A percentile compares a stretch with the other conserved stretches of the same genome.
Conservation (phyloP, 1,284 basidiomycete genomes). For the Sutorius eximius region DNA sequence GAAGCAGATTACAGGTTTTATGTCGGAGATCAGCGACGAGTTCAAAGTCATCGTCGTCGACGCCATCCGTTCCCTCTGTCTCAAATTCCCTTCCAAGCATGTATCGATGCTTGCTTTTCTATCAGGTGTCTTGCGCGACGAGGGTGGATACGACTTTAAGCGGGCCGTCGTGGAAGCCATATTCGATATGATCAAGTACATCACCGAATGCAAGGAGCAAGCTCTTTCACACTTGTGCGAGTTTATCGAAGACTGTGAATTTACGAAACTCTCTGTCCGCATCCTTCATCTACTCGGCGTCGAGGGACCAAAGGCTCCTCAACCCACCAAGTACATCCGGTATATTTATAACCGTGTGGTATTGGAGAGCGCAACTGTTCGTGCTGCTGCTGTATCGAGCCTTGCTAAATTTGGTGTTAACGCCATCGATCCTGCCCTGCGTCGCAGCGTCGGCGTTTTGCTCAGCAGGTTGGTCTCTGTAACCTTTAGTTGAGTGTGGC, state of each 20-base stretch:
- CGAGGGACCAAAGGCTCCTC: slow-evolving; percentile 93
- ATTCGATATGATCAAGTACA: slow-evolving; percentile 99
- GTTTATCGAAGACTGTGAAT: slow-evolving; percentile 99
- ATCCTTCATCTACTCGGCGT: slow-evolving; percentile 94
- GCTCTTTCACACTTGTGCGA: slow-evolving; percentile 99
- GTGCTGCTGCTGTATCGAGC: slow-evolving; percentile 93
- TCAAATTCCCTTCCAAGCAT: slow-evolving; percentile 99
- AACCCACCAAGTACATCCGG: slow-evolving; percentile 98
- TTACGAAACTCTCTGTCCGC: slow-evolving; percentile 97
- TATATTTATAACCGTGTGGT: slow-evolving; percentile 99
- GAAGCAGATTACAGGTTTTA: slow-evolving; percentile 99
- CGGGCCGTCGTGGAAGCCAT: slow-evolving; percentile 98
- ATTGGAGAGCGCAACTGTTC: slow-evolving; percentile 96
- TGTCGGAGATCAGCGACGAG: slow-evolving; percentile 99
- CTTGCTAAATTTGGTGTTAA: slow-evolving; percentile 97
- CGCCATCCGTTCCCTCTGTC: slow-evolving; percentile 95
- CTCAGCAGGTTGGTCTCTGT: slow-evolving; percentile 64
- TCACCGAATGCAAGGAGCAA: slow-evolving; percentile 92
- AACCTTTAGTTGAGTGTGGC: slow-evolving; percentile 3
- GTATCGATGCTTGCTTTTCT: slow-evolving; percentile 94
- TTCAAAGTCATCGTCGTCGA: slow-evolving; percentile 99
- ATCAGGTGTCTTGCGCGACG: slow-evolving; percentile 90
- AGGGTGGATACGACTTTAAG: slow-evolving; percentile 99
- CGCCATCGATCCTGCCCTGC: slow-evolving; percentile 74
- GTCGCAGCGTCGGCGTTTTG: slow-evolving; percentile 85